Evolutionary conservation across 1,139 yeast genomes (phyloP).

Genomic region (Saccharomyces hybrid): DNA sequence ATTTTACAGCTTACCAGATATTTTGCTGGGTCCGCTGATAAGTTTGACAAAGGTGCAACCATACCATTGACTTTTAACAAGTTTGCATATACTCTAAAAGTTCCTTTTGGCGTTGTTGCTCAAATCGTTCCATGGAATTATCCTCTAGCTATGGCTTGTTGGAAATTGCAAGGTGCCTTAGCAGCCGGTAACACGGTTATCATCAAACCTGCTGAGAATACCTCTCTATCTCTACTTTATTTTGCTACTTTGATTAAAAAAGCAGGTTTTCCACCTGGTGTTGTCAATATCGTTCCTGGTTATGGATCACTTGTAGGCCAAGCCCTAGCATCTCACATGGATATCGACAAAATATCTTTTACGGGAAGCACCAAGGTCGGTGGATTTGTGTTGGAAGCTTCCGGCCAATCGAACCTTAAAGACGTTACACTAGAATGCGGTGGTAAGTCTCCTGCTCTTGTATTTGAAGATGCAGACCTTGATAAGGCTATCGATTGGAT

Average conservation of each 20-base stretch:
- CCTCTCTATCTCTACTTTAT: constrained; percentile 55
- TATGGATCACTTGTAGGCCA: constrained; percentile 50
- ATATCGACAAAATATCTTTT: constrained; percentile 59
- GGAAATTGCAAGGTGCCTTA: constrained; percentile 66
- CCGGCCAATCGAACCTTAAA: constrained; percentile 57
- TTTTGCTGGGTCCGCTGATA: constrained; percentile 86
- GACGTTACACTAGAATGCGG: constrained; percentile 89
- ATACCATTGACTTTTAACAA: constrained; percentile 58
- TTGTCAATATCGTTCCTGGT: constrained; percentile 54
- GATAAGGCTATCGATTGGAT: constrained; percentile 81
- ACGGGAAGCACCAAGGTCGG: constrained; percentile 61
- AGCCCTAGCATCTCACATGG: constrained; percentile 50
- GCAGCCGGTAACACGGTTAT: constrained; percentile 66
- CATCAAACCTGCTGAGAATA: constrained; percentile 59
- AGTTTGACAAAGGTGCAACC: constrained; percentile 61
- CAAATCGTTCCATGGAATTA: constrained; percentile 74
- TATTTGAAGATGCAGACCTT: constrained; percentile 67
- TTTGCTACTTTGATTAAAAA: constrained; percentile 48
- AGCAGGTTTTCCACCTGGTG: constrained; percentile 72
- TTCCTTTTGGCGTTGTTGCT: constrained; percentile 77
- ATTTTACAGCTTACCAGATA: constrained; percentile 55
- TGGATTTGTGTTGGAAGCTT: constrained; percentile 42
- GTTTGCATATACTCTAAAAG: constrained; percentile 72
- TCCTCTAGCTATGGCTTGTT: constrained; percentile 61
- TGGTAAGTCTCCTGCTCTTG: constrained; percentile 75